Base-by-base conservation (phyloP, 345 rosid species). In the Streptanthus diversifolius region DNA sequence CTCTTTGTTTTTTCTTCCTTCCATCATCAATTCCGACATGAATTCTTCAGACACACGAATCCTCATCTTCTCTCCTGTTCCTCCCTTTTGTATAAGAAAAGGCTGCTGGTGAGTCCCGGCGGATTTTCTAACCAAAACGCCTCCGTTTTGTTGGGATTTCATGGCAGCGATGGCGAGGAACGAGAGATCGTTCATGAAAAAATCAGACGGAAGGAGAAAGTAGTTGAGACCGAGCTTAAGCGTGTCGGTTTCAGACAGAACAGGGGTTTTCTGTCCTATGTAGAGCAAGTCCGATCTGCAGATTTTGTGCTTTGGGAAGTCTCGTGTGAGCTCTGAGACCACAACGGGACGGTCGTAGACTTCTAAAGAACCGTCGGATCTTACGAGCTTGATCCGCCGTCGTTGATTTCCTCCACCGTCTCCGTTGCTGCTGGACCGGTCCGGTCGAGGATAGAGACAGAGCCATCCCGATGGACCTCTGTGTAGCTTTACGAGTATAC, bases 21-120 rank as follows among this genome's bases (percentile, higher is more conserved):
- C 80, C 73, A 85, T 84, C 84, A 87, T 81, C 49, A 92, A 32
- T 10, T 80, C 85, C 40, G 90, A 80, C 37, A 92, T 66, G 76
- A 90, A 92, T 54, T 92, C 98, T 44, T 86, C 98, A 7, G 89
- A 90, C 4, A 92, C 90, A 3, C 96, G 89, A 8, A 92, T 83
- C 77, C 80, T 80, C 3, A 83, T 58, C 17, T 82, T 68, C 68
- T 91, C 97, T 4, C 95, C 97, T 15, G 83, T 81, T 3, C 83
- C 73, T 11, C 84, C 78, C 76, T 76, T 88, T 27, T 85, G 90
- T 7, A 92, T 82, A 14, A 83, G 83, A 64, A 90, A 88, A 15
- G 92, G 92, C 54, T 83, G 85, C 51, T 76, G 76, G 5, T 21
- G 84, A 63, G 25, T 66, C 64, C 40, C 29, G n/a, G 4, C 41